A percentile compares a stretch with the other conserved stretches of the same genome.
Evolutionary conservation across 1,284 basidiomycete genomes (phyloP).

Genomic region (Cerioporus squamosus): DNA sequence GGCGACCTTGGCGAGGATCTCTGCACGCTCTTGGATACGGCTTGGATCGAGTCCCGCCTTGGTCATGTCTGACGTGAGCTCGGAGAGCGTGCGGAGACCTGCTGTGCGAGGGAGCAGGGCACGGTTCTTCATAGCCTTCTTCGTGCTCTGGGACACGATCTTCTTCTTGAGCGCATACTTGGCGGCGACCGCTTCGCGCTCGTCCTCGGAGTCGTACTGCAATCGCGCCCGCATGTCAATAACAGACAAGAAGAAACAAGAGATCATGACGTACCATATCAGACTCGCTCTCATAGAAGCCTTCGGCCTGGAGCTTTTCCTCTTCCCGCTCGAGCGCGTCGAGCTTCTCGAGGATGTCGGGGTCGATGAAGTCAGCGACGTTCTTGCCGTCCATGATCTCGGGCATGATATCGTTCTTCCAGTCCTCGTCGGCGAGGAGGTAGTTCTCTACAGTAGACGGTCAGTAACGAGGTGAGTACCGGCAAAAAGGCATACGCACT

Average conservation of each 20-base stretch:
- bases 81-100: conserved; percentile 84
- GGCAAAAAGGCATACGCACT: conserved; percentile 53
- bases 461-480: conserved; percentile 12
- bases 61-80: conserved; percentile 83
- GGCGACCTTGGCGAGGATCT: conserved; percentile 79
- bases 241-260: neutral
- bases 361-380: conserved; percentile 98
- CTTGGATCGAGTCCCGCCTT: conserved; percentile 90
- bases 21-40: conserved; percentile 87
- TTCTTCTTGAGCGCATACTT: conserved; percentile 75
- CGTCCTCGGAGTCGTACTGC: conserved; percentile 91
- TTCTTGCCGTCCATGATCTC: conserved; percentile 99
- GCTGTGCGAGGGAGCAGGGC: conserved; percentile 87
- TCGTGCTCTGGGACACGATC: conserved; percentile 77
- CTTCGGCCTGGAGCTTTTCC: conserved; percentile 90
- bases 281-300: conserved; percentile 92
- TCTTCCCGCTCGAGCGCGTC: conserved; percentile 98
- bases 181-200: conserved; percentile 77
- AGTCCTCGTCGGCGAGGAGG: conserved; percentile 87
- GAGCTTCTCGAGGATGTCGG: conserved; percentile 97
- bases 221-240: neutral
- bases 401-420: conserved; percentile 96
- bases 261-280: conserved; percentile 64
- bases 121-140: conserved; percentile 89
- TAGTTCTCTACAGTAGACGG: conserved; percentile 73